Conservation (phyloP, 331 rosid species). For the Malus hybrid region DNA sequence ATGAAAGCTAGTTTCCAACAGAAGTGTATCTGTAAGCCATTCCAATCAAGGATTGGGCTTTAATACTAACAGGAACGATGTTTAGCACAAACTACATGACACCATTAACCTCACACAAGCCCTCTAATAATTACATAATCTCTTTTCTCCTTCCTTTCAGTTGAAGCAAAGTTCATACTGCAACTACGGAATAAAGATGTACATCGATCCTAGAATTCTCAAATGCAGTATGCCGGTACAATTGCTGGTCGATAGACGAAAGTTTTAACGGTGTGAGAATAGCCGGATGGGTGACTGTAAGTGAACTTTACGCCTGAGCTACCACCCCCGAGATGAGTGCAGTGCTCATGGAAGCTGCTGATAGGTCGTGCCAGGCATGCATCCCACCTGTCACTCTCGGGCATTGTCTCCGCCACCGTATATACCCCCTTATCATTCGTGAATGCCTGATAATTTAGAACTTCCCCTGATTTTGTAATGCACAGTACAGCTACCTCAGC, state of each 20-base stretch:
- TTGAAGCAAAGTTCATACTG: not conserved
- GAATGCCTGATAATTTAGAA: slow-evolving; percentile 90
- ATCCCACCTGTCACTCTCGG: slow-evolving; percentile 91
- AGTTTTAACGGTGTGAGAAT: slow-evolving; percentile 63
- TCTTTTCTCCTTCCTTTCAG: not conserved
- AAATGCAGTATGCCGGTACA: slow-evolving; percentile 70
- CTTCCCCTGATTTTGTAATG: slow-evolving; percentile 86
- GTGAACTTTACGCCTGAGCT: slow-evolving; percentile 77
- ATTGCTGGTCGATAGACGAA: slow-evolving; percentile 59
- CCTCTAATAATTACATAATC: not conserved
- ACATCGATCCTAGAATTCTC: slow-evolving; percentile 22
- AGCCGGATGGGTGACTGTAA: slow-evolving; percentile 74
- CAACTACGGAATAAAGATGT: not conserved
- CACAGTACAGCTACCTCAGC: slow-evolving; percentile 97
- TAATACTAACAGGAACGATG: not conserved
- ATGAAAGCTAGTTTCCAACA: not conserved
- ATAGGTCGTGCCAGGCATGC: slow-evolving; percentile 93
- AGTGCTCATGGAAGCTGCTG: slow-evolving; percentile 80
- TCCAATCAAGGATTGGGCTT: not conserved
- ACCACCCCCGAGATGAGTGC: slow-evolving; percentile 60
- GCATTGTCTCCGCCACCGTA: slow-evolving; percentile 92
- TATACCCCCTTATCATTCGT: slow-evolving; percentile 67
- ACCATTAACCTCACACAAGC: not conserved
- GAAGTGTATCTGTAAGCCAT: not conserved
- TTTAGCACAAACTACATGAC: not conserved